Evolutionary conservation across 495 filamentous ascomycete species (phyloP).

Genomic region (Pseudomonodictys pantanalensis): DNA sequence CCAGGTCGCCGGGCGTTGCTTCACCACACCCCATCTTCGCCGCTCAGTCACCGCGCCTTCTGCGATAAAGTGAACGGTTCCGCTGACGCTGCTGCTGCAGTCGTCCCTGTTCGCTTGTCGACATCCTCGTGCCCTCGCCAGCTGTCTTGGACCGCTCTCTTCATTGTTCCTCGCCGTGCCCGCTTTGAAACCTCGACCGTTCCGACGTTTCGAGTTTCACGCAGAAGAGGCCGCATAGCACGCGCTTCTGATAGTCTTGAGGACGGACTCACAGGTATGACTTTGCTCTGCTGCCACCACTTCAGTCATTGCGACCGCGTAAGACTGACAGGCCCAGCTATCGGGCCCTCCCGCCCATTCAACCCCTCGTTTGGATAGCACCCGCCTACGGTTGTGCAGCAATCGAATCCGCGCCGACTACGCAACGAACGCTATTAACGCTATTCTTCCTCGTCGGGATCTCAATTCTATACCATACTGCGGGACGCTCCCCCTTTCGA

Average conservation of each 20-base stretch:
- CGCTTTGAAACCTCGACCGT: constrained; percentile 31
- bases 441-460: not conserved
- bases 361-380: constrained; percentile 34
- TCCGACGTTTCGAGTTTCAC: constrained; percentile 34
- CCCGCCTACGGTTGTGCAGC: constrained; percentile 2
- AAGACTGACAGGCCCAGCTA: constrained; percentile 19
- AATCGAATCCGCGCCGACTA: not conserved
- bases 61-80: constrained; percentile 5
- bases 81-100: constrained; percentile 19
- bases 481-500: not conserved
- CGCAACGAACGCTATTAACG: not conserved
- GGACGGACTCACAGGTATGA: constrained; percentile 25
- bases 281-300: constrained; percentile 2
- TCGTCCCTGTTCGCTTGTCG: not conserved
- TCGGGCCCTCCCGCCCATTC: constrained; percentile 16
- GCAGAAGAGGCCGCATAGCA: constrained; percentile 22
- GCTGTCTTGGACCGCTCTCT: constrained; percentile 1
- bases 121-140: not conserved
- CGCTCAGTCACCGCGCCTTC: constrained; percentile 8
- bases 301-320: constrained; percentile 5
- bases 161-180: constrained; percentile 20
- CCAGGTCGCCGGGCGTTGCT: not conserved
- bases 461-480: not conserved
- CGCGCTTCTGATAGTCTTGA: constrained; percentile 27
- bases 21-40: not conserved